These are phyloP conservation scores for Fusarium chuoi DNA, from an alignment of 2,329 filamentous ascomycete species.

Conservation along the genomic window DNA sequence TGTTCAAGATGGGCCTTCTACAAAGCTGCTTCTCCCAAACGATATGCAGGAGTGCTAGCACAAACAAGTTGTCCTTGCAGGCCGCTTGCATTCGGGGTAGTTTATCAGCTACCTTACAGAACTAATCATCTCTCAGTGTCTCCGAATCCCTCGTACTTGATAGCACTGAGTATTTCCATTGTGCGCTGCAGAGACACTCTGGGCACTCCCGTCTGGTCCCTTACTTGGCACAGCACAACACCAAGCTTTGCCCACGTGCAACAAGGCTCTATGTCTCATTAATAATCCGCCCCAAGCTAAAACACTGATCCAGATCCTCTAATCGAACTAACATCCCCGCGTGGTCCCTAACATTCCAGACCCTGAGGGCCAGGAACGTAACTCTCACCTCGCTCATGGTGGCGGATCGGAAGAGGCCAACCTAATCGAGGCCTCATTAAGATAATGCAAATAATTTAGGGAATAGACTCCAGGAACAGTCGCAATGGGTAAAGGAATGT, in stretches of 20 bases:
- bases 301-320: neutral
- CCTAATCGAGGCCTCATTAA: neutral
- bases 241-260: neutral
- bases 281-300: neutral
- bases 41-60: too few relatives aligned
- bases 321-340: neutral
- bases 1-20: neutral
- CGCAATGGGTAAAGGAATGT: neutral
- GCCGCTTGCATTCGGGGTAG: neutral
- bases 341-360: neutral
- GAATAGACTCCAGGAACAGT: neutral
- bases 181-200: neutral
- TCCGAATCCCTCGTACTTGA: fast-evolving
- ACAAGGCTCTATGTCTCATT: neutral
- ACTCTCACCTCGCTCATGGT: neutral
- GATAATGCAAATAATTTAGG: neutral
- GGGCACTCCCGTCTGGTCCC: neutral
- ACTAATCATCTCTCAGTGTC: fast-evolving
- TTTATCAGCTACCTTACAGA: too few relatives aligned
- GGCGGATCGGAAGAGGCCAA: neutral
- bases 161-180: fast-evolving
- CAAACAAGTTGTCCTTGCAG: neutral
- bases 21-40: too few relatives aligned
- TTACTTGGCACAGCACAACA: neutral
- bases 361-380: neutral